Evolutionary conservation across 441 rosid genomes (phyloP), one percentile per base, ranked within the genome.

Genomic region (Pelargonium cotyledonis): DNA sequence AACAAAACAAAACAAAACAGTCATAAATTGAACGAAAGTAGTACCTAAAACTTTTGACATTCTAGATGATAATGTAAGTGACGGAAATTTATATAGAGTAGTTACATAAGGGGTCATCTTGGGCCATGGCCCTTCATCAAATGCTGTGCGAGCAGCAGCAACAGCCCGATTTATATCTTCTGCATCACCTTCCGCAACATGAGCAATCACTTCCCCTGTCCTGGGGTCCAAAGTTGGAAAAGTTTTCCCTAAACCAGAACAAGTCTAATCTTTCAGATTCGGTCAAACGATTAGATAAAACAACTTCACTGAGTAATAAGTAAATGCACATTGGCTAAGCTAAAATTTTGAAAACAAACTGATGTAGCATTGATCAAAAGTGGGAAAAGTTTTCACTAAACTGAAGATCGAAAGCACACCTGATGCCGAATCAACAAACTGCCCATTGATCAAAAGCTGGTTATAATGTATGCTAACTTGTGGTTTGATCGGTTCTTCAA

Each of bases 141-240:
- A 60, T 15, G 83, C 72, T 88, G 85, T 89, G 75, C 73, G 63
- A 19, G 63, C 63, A 8, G 63, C 86, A 0, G 92, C 88, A 8
- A 89, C 95, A 7, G 90, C 95, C 14, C 74, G 75, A 76, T 89
- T 74, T 51, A 89, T 69, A 72, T 89, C 95, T 80, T 83, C 92
- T 1, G 75, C 82, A 64, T 87, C 92, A 23, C 86, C 89, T 79
- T 89, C 95, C n/a, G 92, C 90, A 29, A 89, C 86, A 46, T 83
- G 74, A 44, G 95, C 80, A 77, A 89, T 83, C 46, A 78, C 87
- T 51, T 84, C 81, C 4, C 77, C 92, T 0, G 81, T 87, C 11
- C 87, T 85, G 26, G 95, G 95, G 44, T 89, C 92, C 12, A 68
- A 69, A 1, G 86, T 67, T 0, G 89, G 88, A 75, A 89, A 87